Evolutionary conservation across 2,329 filamentous ascomycete genomes (phyloP).

Genomic region (Fonsecaea nubica): DNA sequence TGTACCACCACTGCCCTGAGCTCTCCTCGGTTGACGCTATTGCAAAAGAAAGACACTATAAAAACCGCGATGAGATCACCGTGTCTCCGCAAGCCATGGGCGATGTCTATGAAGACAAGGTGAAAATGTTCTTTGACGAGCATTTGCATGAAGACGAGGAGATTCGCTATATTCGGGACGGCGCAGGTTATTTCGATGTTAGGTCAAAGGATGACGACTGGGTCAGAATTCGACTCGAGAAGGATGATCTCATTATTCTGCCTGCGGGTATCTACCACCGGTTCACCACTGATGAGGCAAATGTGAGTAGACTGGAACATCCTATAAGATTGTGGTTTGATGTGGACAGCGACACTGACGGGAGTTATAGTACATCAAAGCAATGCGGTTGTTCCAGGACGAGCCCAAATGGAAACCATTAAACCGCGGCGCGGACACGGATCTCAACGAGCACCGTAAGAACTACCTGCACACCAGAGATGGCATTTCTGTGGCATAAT

Average conservation of each 20-base stretch:
- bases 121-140: conserved; percentile 92
- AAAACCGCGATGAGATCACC: conserved; percentile 91
- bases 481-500: conserved; percentile 31
- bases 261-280: conserved; percentile 96
- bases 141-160: conserved; percentile 98
- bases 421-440: conserved; percentile 78
- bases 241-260: conserved; percentile 89
- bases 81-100: conserved; percentile 88
- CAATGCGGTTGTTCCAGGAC: conserved; percentile 96
- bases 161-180: conserved; percentile 91
- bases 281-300: conserved; percentile 90
- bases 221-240: conserved; percentile 84
- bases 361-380: conserved; percentile 78
- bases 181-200: conserved; percentile 92
- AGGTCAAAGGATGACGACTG: conserved; percentile 81
- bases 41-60: conserved; percentile 78
- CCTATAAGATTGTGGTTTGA: neutral
- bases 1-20: conserved; percentile 73
- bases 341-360: conserved; percentile 12
- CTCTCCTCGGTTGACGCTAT: conserved; percentile 74
- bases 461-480: conserved; percentile 67
- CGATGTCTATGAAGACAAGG: conserved; percentile 86
- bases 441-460: conserved; percentile 78
- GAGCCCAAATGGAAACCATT: conserved; percentile 98
- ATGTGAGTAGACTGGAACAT: conserved; percentile 66